Conservation (phyloP, 441 rosid genomes). For the Kokia cookei region DNA sequence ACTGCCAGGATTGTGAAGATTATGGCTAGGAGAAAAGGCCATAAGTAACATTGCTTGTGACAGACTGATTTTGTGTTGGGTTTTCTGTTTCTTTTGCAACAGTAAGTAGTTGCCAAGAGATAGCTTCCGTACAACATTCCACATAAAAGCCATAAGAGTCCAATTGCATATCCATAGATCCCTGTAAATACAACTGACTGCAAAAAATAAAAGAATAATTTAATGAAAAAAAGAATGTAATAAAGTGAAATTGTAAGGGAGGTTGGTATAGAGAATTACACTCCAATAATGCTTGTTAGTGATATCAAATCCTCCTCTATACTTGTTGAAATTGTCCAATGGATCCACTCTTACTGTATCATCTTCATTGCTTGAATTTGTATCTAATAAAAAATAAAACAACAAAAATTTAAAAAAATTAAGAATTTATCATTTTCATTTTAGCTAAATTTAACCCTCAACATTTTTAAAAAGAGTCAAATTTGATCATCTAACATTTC, state of each 20-base stretch:
- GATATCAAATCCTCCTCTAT: slow-evolving; percentile 67
- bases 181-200: slow-evolving; percentile 70
- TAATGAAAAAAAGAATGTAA: background rate
- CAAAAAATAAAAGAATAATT: background rate
- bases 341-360: slow-evolving; percentile 62
- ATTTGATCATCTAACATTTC: no score
- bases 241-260: background rate
- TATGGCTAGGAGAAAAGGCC: slow-evolving; percentile 32
- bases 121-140: slow-evolving; percentile 38
- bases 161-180: slow-evolving; percentile 47
- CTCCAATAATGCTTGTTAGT: slow-evolving; percentile 73
- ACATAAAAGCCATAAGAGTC: slow-evolving; percentile 43
- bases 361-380: slow-evolving; percentile 29
- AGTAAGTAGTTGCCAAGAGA: slow-evolving; percentile 15
- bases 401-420: background rate
- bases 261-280: slow-evolving; percentile 30
- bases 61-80: slow-evolving; percentile 21
- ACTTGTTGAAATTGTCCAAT: slow-evolving; percentile 38
- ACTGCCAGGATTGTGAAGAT: slow-evolving; percentile 45
- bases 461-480: no score
- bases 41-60: slow-evolving; percentile 22
- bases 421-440: background rate
- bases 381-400: slow-evolving; percentile 16
- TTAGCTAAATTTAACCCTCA: no score
- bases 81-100: slow-evolving; percentile 24